phyloP scores from a whole-genome alignment of 2,329 filamentous ascomycete genomes.

The Fusarium humuli region DNA sequence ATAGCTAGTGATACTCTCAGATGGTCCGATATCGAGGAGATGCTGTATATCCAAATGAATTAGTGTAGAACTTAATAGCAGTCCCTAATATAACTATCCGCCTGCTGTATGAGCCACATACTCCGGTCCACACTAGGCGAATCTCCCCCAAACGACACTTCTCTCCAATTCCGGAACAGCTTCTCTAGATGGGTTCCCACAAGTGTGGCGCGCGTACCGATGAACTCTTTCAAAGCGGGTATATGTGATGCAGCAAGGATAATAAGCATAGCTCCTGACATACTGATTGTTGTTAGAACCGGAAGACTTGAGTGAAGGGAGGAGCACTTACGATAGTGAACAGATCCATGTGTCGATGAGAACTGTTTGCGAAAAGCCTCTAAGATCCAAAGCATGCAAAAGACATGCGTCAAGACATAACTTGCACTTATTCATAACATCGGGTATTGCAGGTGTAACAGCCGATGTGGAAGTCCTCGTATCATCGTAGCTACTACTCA shows the following conservation, averaged over 20 bases:
- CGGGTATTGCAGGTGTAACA: conserved; percentile 46
- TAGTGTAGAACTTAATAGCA: conserved; percentile 5
- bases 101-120: conserved; percentile 58
- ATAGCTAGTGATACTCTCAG: rapidly evolving
- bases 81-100: conserved; percentile 56
- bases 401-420: conserved; percentile 61
- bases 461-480: conserved; percentile 36
- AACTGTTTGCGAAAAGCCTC: conserved; percentile 62
- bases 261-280: conserved; percentile 63
- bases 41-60: not conserved
- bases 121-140: conserved; percentile 62
- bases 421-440: conserved; percentile 57
- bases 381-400: conserved; percentile 61
- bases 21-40: not conserved
- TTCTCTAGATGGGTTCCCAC: conserved; percentile 57
- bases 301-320: rapidly evolving
- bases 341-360: conserved; percentile 67
- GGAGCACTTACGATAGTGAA: conserved; percentile 59
- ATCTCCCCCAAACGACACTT: conserved; percentile 51
- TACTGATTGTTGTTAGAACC: conserved; percentile 46
- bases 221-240: conserved; percentile 52
- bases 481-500: conserved; percentile 52
- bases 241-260: conserved; percentile 59
- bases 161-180: conserved; percentile 58
- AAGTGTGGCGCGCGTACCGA: conserved; percentile 53